These are phyloP conservation scores for Verbascum thapsus DNA, from an alignment of 257 asterid genomes.

Conservation along the genomic window DNA sequence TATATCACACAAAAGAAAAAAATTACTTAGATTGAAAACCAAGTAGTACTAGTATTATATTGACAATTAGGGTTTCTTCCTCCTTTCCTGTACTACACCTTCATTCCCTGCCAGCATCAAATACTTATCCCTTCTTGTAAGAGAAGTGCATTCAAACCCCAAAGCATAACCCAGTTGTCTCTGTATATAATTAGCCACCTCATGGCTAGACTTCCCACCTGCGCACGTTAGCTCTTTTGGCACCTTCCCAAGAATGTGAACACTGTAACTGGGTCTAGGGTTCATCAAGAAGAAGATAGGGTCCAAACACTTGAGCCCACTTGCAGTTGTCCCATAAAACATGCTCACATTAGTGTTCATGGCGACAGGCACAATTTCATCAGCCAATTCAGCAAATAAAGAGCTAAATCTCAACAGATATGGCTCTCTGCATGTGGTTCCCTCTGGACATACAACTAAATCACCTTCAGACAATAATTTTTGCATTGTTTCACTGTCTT, in stretches of 20 bases:
- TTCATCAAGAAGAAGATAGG: constrained; percentile 87
- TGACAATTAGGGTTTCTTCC: background rate
- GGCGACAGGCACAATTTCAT: constrained; percentile 91
- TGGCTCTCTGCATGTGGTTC: constrained; percentile 95
- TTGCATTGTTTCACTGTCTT: constrained; percentile 65
- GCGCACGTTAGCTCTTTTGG: constrained; percentile 64
- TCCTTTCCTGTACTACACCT: constrained; percentile 55
- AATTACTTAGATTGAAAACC: background rate
- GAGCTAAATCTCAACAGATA: constrained; percentile 84
- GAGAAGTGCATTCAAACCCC: constrained; percentile 79
- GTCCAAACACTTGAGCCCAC: constrained; percentile 87
- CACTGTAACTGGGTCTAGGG: constrained; percentile 58
- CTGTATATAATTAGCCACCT: constrained; percentile 90
- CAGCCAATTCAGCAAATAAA: constrained; percentile 76
- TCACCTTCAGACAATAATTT: constrained; percentile 62
- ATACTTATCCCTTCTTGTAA: constrained; percentile 91
- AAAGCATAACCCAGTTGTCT: constrained; percentile 59
- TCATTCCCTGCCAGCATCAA: constrained; percentile 94
- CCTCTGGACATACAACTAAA: constrained; percentile 90
- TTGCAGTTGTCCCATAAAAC: constrained; percentile 95
- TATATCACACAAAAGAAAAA: background rate
- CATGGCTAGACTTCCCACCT: constrained; percentile 73
- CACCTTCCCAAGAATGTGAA: constrained; percentile 57
- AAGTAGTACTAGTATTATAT: background rate
- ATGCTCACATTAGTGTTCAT: constrained; percentile 61